A percentile compares a stretch with the other conserved stretches of the same genome.
These are phyloP conservation scores for Cercospora sesami DNA, from an alignment of 2,329 filamentous ascomycete species.

Conservation along the genomic window DNA sequence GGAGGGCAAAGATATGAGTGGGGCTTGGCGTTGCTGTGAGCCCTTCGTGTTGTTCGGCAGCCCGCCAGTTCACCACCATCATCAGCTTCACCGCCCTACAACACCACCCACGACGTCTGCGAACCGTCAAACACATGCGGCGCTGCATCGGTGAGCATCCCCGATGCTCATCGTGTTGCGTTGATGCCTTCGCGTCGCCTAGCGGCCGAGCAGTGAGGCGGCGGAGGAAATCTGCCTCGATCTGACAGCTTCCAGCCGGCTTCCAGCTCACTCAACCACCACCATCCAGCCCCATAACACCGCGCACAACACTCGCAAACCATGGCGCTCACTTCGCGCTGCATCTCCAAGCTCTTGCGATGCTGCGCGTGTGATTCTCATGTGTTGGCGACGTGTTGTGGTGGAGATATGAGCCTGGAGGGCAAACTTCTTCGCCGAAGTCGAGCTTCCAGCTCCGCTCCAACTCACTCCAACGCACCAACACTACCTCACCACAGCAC, in stretches of 20 bases:
- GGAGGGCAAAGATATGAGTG: constrained; percentile 3
- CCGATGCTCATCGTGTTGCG: background rate
- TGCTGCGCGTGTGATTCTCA: background rate
- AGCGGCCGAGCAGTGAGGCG: constrained; percentile 8
- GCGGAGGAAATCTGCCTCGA: constrained; percentile 1
- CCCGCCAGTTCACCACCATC: background rate
- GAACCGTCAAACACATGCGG: background rate
- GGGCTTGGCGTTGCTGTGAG: constrained; percentile 8
- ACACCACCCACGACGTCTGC: constrained; percentile 3
- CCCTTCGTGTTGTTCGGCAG: background rate
- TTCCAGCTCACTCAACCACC: background rate
- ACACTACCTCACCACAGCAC: constrained; percentile 10
- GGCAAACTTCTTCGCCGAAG: background rate
- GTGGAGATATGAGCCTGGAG: constrained; percentile 12
- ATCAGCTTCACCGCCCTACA: background rate
- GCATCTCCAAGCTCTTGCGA: constrained; percentile 3
- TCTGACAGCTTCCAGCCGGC: background rate
- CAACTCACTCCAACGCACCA: constrained; percentile 8
- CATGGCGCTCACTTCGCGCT: background rate
- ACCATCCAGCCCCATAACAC: constrained; percentile 5
- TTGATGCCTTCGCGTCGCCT: constrained; percentile 8
- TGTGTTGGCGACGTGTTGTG: constrained; percentile 14
- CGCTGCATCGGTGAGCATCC: background rate
- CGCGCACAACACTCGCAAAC: background rate
- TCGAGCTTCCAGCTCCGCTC: background rate